Evolutionary conservation across 768 basidiomycete species (phyloP), one percentile per base, ranked within the genome.

Genomic region (Multifurca ochricompacta): DNA sequence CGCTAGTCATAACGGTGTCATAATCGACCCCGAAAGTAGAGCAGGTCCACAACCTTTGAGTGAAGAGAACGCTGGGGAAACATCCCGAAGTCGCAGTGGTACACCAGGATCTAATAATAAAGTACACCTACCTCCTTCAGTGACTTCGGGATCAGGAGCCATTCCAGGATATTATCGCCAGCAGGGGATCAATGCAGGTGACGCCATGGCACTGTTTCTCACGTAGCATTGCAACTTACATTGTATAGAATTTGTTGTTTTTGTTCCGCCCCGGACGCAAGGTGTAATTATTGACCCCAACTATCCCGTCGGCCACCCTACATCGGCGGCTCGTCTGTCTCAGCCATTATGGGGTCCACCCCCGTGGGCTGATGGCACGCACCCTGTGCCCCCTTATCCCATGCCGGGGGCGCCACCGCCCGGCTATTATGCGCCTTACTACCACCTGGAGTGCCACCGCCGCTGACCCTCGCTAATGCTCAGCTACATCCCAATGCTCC

Each of bases 151-250:
- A 9, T 60, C 65, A 1, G 67, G 68, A n/a, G 41, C 56, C 25
- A 63, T 69, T n/a, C 76, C 78, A 18, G 79, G 77, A 59, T 84
- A 86, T 66, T 86, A 86, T 64, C 78, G 82, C 32, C 78, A 77
- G 63, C 83, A 85, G 58, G 82, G 81, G 19, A 72, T 74, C 48
- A 75, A 70, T 18, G 63, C 72, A 46, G 71, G 80, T 73, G 66
- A 61, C 70, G 67, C 21, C 7, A 11, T 23, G 35, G 4, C 36
- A 39, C 31, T 18, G 48, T 21, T 3, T 14, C 11, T 49, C 28
- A 19, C 39, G 11, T 30, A 18, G 30, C 32, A 47, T 13, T 21
- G 35, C n/a, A 40, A 46, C 52, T 56, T 52, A 54, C 21, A 35
- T 21, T 11, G 1, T 39, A 21, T 50, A 53, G 53, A 51, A 13